Percentiles rank a stretch among this genome's conserved stretches.
Conservation (phyloP, 345 rosid genomes). For the Gossypium longicalyx region DNA sequence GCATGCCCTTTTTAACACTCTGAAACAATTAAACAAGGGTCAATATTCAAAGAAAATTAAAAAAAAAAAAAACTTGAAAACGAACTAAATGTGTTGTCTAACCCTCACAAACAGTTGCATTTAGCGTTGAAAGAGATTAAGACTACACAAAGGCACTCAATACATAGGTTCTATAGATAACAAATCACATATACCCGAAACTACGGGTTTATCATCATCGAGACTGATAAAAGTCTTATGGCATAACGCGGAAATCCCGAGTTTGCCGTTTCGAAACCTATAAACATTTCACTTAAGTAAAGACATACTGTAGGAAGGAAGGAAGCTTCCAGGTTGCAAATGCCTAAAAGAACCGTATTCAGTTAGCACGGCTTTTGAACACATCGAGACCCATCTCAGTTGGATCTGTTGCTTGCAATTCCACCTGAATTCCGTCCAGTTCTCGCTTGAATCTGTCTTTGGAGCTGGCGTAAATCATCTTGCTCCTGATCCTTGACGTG, state of each 20-base stretch:
- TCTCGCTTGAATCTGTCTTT: constrained; percentile 53
- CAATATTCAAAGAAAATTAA: constrained; percentile 15
- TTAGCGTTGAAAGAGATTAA: constrained; percentile 36
- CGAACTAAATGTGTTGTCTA: constrained; percentile 27
- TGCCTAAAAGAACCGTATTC: constrained; percentile 12
- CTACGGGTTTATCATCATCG: constrained; percentile 17
- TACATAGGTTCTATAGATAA: constrained; percentile 32
- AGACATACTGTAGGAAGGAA: constrained; percentile 10
- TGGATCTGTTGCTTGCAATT: constrained; percentile 58
- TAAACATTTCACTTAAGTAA: constrained; percentile 28
- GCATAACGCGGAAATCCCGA: constrained; percentile 30
- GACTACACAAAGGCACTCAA: constrained; percentile 27
- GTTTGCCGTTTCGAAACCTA: constrained; percentile 31
- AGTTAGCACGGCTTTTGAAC: constrained; percentile 47
- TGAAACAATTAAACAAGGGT: constrained; percentile 19
- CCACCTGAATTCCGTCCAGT: constrained; percentile 45
- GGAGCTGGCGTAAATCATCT: constrained; percentile 63
- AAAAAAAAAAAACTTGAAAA: constrained; percentile 17
- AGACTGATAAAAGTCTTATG: constrained; percentile 16
- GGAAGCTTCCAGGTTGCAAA: background rate
- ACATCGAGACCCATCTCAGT: constrained; percentile 58
- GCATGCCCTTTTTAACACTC: constrained; percentile 23
- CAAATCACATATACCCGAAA: constrained; percentile 31
- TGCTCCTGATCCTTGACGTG: constrained; percentile 49
- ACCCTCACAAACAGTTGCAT: constrained; percentile 37